Evolutionary conservation across 164 flowering plant genomes (phyloP).

Genomic region (Liriodendron chinense): DNA sequence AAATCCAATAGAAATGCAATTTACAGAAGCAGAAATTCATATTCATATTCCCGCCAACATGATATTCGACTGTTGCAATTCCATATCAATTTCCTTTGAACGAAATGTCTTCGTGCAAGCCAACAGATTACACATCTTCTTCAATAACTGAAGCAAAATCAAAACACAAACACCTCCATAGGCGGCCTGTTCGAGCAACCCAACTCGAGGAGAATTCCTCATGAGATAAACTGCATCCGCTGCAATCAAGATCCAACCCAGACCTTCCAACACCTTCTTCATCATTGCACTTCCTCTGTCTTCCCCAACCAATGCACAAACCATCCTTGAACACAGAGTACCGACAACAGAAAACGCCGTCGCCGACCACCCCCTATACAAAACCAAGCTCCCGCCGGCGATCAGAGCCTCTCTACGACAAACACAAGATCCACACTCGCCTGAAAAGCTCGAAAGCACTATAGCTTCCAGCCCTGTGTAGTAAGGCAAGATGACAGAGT

Average conservation of each 20-base stretch:
- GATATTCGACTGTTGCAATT: not conserved
- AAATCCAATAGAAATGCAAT: not conserved
- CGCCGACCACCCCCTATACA: slow-evolving; percentile 43
- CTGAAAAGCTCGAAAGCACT: slow-evolving; percentile 37
- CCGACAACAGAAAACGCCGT: slow-evolving; percentile 36
- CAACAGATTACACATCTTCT: slow-evolving; percentile 9
- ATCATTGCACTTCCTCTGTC: slow-evolving; percentile 9
- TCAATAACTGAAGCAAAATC: slow-evolving; percentile 36
- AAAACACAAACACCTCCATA: slow-evolving; percentile 35
- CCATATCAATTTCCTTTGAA: not conserved
- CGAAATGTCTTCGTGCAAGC: not conserved
- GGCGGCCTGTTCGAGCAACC: slow-evolving; percentile 17
- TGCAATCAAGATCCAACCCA: slow-evolving; percentile 30
- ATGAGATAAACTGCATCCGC: slow-evolving; percentile 32
- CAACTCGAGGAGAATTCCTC: slow-evolving; percentile 24
- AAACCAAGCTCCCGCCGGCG: slow-evolving; percentile 40
- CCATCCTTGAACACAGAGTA: slow-evolving; percentile 34
- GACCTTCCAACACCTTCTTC: slow-evolving; percentile 25
- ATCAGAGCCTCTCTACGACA: slow-evolving; percentile 40
- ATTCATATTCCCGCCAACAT: not conserved
- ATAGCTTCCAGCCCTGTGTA: slow-evolving; percentile 55
- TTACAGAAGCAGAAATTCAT: not conserved
- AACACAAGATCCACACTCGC: slow-evolving; percentile 48
- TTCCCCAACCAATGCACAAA: slow-evolving; percentile 18
- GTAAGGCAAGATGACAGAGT: slow-evolving; percentile 45